Evolutionary conservation across 768 basidiomycete genomes (phyloP).

Genomic region (Sporobolomyces pararoseus): DNA sequence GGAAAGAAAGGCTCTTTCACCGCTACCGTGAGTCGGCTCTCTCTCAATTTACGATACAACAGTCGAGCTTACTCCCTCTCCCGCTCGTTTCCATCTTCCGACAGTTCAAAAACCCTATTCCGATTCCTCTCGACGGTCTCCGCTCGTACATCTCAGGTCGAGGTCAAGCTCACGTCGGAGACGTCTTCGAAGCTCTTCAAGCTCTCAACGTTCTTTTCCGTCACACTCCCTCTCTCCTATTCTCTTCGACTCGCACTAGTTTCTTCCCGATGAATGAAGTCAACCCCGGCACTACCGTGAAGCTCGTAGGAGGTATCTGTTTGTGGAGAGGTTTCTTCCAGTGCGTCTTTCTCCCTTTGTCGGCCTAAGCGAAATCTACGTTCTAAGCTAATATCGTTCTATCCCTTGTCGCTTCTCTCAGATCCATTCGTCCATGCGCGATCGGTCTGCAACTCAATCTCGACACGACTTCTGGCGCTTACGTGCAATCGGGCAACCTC

Average conservation of each 20-base stretch:
- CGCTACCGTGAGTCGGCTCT: neutral
- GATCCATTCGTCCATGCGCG: conserved; percentile 11
- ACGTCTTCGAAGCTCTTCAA: conserved; percentile 5
- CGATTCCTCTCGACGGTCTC: neutral
- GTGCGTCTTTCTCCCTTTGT: neutral
- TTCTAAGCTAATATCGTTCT: neutral
- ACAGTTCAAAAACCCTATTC: conserved; percentile 12
- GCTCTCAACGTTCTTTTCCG: conserved; percentile 13
- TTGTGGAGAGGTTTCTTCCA: conserved; percentile 17
- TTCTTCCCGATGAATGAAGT: conserved; percentile 1
- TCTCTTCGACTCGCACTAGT: neutral
- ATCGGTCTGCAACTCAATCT: conserved; percentile 10
- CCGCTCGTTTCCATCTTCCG: too few species aligned
- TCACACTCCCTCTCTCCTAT: conserved; percentile 1
- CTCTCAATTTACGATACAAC: too few species aligned
- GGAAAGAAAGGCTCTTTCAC: neutral
- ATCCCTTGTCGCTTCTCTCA: neutral
- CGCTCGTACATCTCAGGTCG: neutral
- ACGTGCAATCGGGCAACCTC: conserved; percentile 4
- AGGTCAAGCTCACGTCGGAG: neutral
- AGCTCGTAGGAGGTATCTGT: neutral
- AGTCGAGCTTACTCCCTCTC: too few species aligned
- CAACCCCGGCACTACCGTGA: neutral
- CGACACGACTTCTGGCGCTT: conserved; percentile 23
- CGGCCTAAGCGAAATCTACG: too few species aligned